phyloP scores from a whole-genome alignment of 2,329 filamentous ascomycete genomes.

The Aspergillus ibericus region DNA sequence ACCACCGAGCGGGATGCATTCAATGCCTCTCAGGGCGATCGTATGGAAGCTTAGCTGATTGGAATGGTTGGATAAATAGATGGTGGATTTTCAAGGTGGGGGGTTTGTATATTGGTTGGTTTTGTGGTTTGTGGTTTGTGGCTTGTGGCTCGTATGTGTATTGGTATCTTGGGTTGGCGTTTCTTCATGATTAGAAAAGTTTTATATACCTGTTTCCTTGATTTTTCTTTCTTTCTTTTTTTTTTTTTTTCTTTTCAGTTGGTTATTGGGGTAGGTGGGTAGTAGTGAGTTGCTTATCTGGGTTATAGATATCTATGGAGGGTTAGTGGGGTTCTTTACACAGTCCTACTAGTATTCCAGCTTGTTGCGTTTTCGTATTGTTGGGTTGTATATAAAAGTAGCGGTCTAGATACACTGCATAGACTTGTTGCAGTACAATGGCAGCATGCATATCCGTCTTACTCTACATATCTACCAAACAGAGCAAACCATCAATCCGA shows the following conservation, averaged over 20 bases:
- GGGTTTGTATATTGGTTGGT: conserved; percentile 8
- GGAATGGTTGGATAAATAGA: conserved; percentile 21
- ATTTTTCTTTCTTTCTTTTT: not conserved
- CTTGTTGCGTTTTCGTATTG: no score
- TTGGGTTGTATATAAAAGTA: no score
- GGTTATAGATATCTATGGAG: no score
- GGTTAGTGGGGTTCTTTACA: no score
- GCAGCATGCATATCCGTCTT: not conserved
- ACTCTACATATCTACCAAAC: not conserved
- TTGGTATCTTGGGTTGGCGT: conserved; percentile 21
- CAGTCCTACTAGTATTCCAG: no score
- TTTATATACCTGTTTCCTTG: conserved; percentile 4
- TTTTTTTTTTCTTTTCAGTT: no score
- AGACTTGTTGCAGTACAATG: no score
- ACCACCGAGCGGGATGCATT: conserved; percentile 66
- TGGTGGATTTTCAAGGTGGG: conserved; percentile 13
- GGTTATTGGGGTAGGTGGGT: not conserved
- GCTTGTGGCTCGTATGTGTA: conserved; percentile 10
- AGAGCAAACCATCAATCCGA: conserved; percentile 28
- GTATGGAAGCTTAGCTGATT: conserved; percentile 37
- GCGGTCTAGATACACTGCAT: no score
- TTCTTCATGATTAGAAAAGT: conserved; percentile 18
- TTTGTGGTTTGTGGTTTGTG: conserved; percentile 7
- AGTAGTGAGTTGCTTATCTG: not conserved
- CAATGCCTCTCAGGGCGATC: conserved; percentile 38